A percentile compares a stretch with the other conserved stretches of the same genome.
phyloP scores from a whole-genome alignment of 768 basidiomycete species.

The Mycena vulgaris region DNA sequence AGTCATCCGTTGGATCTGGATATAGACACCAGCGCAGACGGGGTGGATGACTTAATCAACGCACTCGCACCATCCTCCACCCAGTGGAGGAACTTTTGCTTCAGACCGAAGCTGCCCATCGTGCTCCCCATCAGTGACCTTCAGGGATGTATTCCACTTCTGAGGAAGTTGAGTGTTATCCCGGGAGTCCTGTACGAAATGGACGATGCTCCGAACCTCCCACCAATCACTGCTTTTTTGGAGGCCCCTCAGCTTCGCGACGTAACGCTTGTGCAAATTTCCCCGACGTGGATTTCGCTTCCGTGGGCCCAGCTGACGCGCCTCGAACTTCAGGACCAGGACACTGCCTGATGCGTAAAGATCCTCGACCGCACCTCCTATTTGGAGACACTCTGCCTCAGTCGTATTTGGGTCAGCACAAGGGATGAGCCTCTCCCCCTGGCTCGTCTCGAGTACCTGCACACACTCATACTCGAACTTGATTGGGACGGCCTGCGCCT shows the following conservation, averaged over 20 bases:
- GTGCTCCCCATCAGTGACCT: not conserved
- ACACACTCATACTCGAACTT: not conserved
- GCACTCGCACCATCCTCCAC: not conserved
- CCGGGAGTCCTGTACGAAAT: too few relatives aligned
- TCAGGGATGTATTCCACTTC: not conserved
- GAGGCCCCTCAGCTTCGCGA: constrained; percentile 1
- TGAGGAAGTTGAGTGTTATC: not conserved
- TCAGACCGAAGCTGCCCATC: not conserved
- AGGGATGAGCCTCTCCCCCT: not conserved
- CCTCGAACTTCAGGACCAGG: not conserved
- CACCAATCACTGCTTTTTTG: not conserved
- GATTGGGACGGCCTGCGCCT: not conserved
- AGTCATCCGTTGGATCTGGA: not conserved
- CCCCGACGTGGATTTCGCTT: not conserved
- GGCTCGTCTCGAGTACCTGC: not conserved
- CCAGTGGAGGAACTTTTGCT: not conserved
- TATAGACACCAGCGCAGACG: not conserved
- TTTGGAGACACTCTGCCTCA: not conserved
- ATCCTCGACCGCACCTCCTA: not conserved
- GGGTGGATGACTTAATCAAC: not conserved
- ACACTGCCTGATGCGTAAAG: not conserved
- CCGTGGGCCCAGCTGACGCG: not conserved
- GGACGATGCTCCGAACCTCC: not conserved
- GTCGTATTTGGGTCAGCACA: not conserved
- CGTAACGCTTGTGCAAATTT: not conserved